Percentiles rank a stretch among this genome's conserved stretches.
Evolutionary conservation across 148 eudicot species (phyloP).

Genomic region (Rhododendron ovatum): DNA sequence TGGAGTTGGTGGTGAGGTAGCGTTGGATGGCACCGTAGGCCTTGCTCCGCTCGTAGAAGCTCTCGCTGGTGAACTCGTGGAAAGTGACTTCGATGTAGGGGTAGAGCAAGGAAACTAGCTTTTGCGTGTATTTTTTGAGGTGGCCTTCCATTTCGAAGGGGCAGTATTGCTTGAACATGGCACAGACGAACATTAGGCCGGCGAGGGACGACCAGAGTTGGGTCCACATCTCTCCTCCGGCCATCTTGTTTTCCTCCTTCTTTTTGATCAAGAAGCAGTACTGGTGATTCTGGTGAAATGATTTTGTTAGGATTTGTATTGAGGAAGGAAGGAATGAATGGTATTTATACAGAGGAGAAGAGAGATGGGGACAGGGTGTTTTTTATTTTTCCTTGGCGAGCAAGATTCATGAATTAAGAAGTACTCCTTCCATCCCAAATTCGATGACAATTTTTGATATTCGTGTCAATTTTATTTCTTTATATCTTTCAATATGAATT

Average conservation of each 20-base stretch:
- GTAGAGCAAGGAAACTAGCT: conserved; percentile 11
- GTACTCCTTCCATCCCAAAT: too few species aligned
- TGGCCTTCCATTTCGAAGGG: conserved; percentile 21
- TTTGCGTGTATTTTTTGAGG: conserved; percentile 16
- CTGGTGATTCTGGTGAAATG: neutral
- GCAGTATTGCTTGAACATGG: conserved; percentile 36
- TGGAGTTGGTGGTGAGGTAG: conserved; percentile 30
- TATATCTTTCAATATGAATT: too few species aligned
- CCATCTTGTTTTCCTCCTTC: neutral
- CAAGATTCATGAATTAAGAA: neutral
- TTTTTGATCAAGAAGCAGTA: too few species aligned
- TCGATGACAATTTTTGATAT: too few species aligned
- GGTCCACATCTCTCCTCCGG: conserved; percentile 19
- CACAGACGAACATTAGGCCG: conserved; percentile 36
- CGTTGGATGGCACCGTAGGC: conserved; percentile 34
- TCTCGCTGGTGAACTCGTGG: conserved; percentile 29
- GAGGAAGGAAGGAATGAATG: neutral
- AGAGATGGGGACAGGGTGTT: neutral
- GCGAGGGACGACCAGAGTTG: conserved; percentile 27
- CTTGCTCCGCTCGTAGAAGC: conserved; percentile 31
- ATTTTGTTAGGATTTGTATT: neutral
- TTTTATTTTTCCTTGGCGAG: too few species aligned
- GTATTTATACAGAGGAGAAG: neutral
- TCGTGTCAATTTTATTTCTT: too few species aligned
- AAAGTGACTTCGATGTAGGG: conserved; percentile 44